Conservation (phyloP, 305 asterid genomes). For the Fraxinus angustifolia region DNA sequence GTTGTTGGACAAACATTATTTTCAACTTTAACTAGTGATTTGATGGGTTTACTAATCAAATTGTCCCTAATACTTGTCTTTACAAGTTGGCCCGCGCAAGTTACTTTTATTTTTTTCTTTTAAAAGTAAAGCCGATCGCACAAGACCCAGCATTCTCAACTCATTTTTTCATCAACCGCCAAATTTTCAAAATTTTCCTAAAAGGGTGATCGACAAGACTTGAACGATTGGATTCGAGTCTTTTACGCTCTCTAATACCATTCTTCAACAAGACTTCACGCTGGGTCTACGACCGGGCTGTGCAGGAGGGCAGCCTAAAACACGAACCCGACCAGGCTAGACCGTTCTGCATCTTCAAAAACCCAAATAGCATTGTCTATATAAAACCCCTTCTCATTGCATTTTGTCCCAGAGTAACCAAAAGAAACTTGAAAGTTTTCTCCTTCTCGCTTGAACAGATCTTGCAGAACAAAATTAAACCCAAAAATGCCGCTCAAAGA, state of each 20-base stretch:
- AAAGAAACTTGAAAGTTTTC: not conserved
- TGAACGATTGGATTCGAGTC: not conserved
- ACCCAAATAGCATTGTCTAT: not conserved
- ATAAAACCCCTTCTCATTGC: not conserved
- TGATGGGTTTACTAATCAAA: not conserved
- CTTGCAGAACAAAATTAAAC: slow-evolving; percentile 24
- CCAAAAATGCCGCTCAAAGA: slow-evolving; percentile 42
- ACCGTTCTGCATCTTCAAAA: not conserved
- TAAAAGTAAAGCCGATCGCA: not conserved
- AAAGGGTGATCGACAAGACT: not conserved
- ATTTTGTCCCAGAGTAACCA: not conserved
- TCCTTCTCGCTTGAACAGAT: not conserved
- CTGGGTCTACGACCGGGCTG: not conserved
- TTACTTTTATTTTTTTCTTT: not conserved
- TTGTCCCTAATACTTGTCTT: slow-evolving; percentile 2
- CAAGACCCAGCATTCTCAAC: not conserved
- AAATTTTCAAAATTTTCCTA: not conserved
- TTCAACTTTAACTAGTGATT: not conserved
- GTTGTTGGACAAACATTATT: not conserved
- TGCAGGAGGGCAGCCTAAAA: not conserved
- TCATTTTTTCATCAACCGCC: not conserved
- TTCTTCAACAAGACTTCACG: not conserved
- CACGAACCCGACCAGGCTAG: not conserved
- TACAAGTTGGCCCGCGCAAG: not conserved
- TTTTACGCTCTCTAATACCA: not conserved